Evolutionary conservation across 2,329 filamentous ascomycete species (phyloP).

Genomic region (Pyrenophora seminiperda): DNA sequence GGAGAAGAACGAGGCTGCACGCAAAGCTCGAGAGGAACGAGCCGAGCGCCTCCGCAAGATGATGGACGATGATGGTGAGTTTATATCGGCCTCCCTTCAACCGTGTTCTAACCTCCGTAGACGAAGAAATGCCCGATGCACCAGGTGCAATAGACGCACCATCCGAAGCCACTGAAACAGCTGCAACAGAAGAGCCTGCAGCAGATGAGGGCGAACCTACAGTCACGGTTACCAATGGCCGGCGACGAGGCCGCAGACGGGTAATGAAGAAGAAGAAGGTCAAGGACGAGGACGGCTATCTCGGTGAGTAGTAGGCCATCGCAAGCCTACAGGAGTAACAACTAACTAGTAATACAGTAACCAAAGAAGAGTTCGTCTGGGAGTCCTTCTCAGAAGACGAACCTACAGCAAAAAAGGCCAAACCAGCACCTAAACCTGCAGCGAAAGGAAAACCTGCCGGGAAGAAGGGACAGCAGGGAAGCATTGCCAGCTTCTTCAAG

Average conservation of each 20-base stretch:
- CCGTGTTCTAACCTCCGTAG: constrained; percentile 34
- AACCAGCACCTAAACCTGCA: constrained; percentile 48
- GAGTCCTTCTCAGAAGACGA: constrained; percentile 95
- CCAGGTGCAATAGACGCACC: constrained; percentile 46
- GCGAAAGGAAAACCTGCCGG: constrained; percentile 60
- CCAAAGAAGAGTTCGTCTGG: constrained; percentile 82
- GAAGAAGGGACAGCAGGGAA: constrained; percentile 71
- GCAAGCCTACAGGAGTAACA: background rate
- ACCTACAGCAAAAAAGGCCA: constrained; percentile 62
- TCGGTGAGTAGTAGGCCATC: constrained; percentile 66
- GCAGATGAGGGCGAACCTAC: constrained; percentile 32
- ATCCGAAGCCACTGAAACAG: constrained; percentile 44
- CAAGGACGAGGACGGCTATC: constrained; percentile 86
- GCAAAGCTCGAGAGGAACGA: constrained; percentile 62
- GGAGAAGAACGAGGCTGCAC: constrained; percentile 42
- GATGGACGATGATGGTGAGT: constrained; percentile 71
- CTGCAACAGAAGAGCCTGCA: constrained; percentile 25
- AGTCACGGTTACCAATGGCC: constrained; percentile 64
- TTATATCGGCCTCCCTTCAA: background rate
- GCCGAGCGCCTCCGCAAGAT: constrained; percentile 71
- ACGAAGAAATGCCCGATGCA: constrained; percentile 65
- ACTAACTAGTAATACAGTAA: constrained; percentile 64
- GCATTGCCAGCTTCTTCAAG: constrained; percentile 88
- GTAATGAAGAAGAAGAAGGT: constrained; percentile 87
- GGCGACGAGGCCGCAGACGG: constrained; percentile 75